Evolutionary conservation across 345 rosid species (phyloP).

Genomic region (Populus tremula): DNA sequence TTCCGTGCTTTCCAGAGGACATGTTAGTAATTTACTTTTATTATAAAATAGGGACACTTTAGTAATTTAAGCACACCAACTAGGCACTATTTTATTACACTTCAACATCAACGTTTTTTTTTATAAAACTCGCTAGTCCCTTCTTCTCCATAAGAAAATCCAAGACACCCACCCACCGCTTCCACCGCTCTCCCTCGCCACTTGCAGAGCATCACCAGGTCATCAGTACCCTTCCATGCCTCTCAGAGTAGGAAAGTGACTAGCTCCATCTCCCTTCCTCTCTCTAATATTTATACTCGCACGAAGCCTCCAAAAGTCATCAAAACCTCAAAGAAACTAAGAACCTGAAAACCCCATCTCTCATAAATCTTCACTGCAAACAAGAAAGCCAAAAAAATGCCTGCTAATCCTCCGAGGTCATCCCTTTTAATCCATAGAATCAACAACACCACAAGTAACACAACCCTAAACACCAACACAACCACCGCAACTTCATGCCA

Average conservation of each 20-base stretch:
- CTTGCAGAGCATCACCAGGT: not conserved
- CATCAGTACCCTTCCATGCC: not conserved
- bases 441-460: conserved; percentile 12
- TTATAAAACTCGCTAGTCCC: not conserved
- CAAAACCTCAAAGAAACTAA: not conserved
- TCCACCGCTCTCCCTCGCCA: not conserved
- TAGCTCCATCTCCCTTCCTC: conserved; percentile 14
- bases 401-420: conserved; percentile 26
- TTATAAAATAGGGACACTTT: not conserved
- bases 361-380: not conserved
- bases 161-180: conserved; percentile 1
- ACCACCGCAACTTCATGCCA: conserved; percentile 10
- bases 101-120: not conserved
- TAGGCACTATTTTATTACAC: not conserved
- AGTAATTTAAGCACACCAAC: conserved; percentile 7
- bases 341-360: not conserved
- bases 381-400: conserved; percentile 14
- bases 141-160: conserved; percentile 2
- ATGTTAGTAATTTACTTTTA: not conserved
- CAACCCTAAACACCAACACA: conserved; percentile 5
- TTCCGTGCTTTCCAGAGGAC: not conserved
- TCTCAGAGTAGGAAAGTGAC: not conserved
- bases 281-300: not conserved
- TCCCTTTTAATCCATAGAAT: conserved; percentile 32
- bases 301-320: not conserved